Evolutionary conservation across 2,329 filamentous ascomycete species (phyloP), one percentile per base, ranked within the genome.

Genomic region (Pseudogymnoascus sp.): DNA sequence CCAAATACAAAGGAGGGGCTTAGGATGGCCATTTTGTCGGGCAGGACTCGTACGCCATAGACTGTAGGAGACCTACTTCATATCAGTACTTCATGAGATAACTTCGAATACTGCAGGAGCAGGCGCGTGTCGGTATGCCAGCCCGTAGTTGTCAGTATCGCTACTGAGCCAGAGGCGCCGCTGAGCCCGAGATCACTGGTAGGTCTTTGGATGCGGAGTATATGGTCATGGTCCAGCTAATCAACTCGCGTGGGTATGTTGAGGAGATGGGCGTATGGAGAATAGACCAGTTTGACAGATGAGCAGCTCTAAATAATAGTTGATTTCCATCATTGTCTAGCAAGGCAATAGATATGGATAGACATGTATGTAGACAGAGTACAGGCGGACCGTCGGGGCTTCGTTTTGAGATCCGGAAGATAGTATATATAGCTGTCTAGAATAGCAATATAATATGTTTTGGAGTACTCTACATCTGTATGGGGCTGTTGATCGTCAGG

Each of bases 1-100:
- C 93, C 93, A 71, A 96, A 85, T 67, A 97, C 78, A 74, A 96
- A 96, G 68, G 93, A 90, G 69, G 88, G 88, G 71, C 83, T 85
- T 68, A 87, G 77, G 69, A 87, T 81, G 71, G 85, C 84, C 85
- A 88, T 88, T 68, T 69, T 73, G 59, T 42, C 48, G 48, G 48
- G 48, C 29, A 33, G 29, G 48, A 33, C 48, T 55, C 48, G 48
- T 55, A 13, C 48, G 48, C 48, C 48, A 55, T 55, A 29, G 48
- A 55, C 48, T 55, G 29, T 55, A 33, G 29, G 27, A 55, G 27
- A 15, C 48, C 48, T 17, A 35, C 29, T 55, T 55, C 48, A 55
- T n/a, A 33, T 55, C 48, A 55, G 48, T 33, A 21, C 29, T 55
- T 35, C 48, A 55, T 55, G 21, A 29, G 44, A 55, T 55, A 15